Evolutionary conservation across 116 monocot genomes (phyloP).

Genomic region (Posidonia oceanica): DNA sequence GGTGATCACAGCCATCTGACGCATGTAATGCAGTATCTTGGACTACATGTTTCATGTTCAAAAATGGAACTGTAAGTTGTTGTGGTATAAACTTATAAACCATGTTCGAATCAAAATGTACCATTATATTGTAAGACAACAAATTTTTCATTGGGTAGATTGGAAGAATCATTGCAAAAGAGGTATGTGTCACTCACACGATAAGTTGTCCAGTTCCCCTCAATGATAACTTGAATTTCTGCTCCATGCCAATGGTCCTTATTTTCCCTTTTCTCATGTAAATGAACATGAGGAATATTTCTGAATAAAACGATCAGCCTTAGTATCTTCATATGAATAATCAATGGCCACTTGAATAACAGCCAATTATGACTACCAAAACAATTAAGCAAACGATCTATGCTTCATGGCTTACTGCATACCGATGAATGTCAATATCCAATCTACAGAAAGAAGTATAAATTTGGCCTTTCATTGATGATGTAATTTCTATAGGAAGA

Average conservation of each 20-base stretch:
- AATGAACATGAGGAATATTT: slow-evolving; percentile 93
- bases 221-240: slow-evolving; percentile 96
- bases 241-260: slow-evolving; percentile 90
- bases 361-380: background rate
- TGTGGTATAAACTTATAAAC: too few species aligned
- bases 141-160: too few species aligned
- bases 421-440: slow-evolving; percentile 97
- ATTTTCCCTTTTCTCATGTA: slow-evolving; percentile 91
- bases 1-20: slow-evolving; percentile 99
- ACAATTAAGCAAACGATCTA: background rate
- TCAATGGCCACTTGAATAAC: slow-evolving; percentile 1
- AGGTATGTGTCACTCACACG: slow-evolving; percentile 45
- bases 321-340: background rate
- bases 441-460: slow-evolving; percentile 75
- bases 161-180: background rate
- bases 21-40: slow-evolving; percentile 98
- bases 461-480: slow-evolving; percentile 76
- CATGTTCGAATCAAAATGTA: too few species aligned
- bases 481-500: slow-evolving; percentile 88
- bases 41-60: slow-evolving; percentile 42
- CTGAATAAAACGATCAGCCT: slow-evolving; percentile 16
- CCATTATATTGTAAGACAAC: too few species aligned
- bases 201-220: slow-evolving; percentile 98
- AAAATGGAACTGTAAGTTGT: background rate
- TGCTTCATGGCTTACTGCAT: slow-evolving; percentile 7